Percentiles rank a stretch among this genome's conserved stretches.
Conservation (phyloP, 805 yeast species). For the Candida saitoana region DNA sequence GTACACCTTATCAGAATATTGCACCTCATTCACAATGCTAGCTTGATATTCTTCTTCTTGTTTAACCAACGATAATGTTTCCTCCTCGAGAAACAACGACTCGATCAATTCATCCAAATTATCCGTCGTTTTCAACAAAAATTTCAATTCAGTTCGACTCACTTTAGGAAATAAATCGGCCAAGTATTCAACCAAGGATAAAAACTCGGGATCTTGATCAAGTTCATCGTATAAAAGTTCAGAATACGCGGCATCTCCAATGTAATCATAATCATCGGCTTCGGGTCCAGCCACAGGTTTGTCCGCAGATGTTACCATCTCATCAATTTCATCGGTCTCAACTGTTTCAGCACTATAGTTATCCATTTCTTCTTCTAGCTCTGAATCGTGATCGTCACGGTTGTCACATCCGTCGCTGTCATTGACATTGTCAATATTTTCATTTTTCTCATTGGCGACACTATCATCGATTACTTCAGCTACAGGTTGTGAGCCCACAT, state of each 20-base stretch:
- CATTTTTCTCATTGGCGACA: no score
- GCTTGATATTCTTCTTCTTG: background rate
- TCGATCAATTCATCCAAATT: conserved; percentile 22
- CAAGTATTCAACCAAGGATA: conserved; percentile 16
- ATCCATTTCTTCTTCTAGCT: no score
- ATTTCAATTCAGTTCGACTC: conserved; percentile 23
- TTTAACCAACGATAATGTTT: conserved; percentile 8
- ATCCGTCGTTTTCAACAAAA: conserved; percentile 20
- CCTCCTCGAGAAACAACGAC: conserved; percentile 17
- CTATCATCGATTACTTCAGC: no score
- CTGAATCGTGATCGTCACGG: no score
- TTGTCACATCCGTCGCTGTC: no score
- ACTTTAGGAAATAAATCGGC: conserved; percentile 25
- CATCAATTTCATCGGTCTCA: no score
- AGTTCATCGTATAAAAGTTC: conserved; percentile 9
- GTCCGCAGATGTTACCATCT: no score
- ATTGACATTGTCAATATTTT: no score
- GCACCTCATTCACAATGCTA: background rate
- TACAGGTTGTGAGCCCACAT: no score
- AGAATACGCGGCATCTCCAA: conserved; percentile 3
- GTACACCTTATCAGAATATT: conserved; percentile 14
- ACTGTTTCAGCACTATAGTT: no score
- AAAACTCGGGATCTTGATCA: conserved; percentile 8
- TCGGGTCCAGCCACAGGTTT: background rate
- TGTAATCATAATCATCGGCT: background rate